Base-by-base conservation (phyloP, 192 early-diverging fungal genomes). In the Helicostylum pulchrum region DNA sequence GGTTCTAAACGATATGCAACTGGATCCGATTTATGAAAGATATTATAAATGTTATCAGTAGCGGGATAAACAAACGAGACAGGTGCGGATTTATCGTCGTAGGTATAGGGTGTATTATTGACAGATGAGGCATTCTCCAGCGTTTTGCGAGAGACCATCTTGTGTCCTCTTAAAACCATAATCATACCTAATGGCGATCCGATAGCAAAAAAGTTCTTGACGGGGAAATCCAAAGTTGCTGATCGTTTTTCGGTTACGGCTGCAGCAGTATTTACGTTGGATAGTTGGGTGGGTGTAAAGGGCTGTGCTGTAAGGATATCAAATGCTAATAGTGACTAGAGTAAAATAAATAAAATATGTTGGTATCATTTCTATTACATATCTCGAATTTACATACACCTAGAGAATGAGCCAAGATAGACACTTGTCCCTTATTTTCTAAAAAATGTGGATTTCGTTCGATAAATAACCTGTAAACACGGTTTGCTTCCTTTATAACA, bases 181-280 rank as follows among this genome's bases (percentile, higher is more conserved):
- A 94, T 89, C 11, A 93, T 67, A 0, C 90, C 92, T 17, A 94
- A 79, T 7, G 92, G 92, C 10, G 90, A 92, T 23, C 92, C 92
- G 11, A 92, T 76, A 5, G 85, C 86, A 39, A 93, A 94, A 50
- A 93, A 85, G 46, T 87, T 88, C 20, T 86, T 75, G 10, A 94
- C 88, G 4, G 79, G 68, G 56, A 68, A 73, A n/a, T n/a, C 32
- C 32, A 64, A 54, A 19, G 10, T 43, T 17, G 23, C 45, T 30
- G 53, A 8, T 42, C 21, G 61, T n/a, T 65, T 65, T 48, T 65
- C 55, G 1, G 51, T 53, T 19, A 53, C 36, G 6, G 48, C 34
- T 43, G 36, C 39, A n/a, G 36, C 9, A 8, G 31, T 23, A 14
- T 30, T 36, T 6, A 31, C 26, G 10, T 42, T 31, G 7, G 32